These are phyloP conservation scores for Brassica nigra DNA, from an alignment of 345 rosid genomes.

Conservation along the genomic window DNA sequence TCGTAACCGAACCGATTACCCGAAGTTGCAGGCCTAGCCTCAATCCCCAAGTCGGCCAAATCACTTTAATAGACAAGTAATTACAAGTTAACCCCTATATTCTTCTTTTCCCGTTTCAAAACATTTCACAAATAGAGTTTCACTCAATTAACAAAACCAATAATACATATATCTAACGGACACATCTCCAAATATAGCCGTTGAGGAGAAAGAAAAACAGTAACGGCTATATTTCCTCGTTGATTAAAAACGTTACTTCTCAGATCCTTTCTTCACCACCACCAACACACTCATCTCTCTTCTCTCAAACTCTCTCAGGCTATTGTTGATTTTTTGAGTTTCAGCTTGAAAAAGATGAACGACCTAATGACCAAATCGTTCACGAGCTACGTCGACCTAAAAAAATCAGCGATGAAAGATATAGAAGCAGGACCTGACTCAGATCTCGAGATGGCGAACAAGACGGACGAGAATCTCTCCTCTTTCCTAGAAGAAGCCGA, in stretches of 20 bases:
- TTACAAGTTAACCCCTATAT: no score
- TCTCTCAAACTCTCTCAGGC: not conserved
- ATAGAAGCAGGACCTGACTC: conserved; percentile 75
- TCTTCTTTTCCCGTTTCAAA: no score
- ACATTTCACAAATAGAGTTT: no score
- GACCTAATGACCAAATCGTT: conserved; percentile 97
- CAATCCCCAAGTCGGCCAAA: no score
- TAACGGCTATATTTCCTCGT: conserved; percentile 31
- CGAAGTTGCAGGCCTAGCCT: no score
- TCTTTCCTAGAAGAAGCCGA: conserved; percentile 91
- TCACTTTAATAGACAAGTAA: no score
- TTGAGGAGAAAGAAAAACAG: conserved; percentile 4
- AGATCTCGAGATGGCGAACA: conserved; percentile 64
- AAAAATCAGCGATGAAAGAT: conserved; percentile 91
- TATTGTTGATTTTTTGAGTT: no score
- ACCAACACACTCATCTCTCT: not conserved
- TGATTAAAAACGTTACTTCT: not conserved
- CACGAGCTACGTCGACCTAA: conserved; percentile 83
- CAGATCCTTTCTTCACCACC: not conserved
- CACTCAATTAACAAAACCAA: no score
- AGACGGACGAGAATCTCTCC: conserved; percentile 43
- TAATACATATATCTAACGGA: not conserved
- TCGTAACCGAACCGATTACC: no score
- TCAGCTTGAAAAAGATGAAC: conserved; percentile 55
- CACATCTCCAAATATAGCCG: conserved; percentile 27